These are phyloP conservation scores for Mortierella sp. DNA, from an alignment of 371 early-diverging fungal species.

Conservation along the genomic window DNA sequence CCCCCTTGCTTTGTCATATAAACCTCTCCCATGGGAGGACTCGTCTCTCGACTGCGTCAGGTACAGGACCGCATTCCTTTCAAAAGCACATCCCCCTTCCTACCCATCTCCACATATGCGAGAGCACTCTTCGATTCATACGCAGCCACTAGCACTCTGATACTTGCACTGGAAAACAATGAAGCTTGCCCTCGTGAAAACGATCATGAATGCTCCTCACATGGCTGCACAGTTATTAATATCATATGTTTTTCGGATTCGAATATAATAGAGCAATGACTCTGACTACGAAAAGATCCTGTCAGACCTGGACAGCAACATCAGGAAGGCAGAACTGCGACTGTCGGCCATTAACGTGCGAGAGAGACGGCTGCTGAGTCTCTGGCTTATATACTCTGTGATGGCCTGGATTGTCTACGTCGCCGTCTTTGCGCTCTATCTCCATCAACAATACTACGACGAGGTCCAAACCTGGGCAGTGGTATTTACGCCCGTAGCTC, in stretches of 20 bases:
- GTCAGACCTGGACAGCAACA: constrained; percentile 79
- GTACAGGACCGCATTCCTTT: constrained; percentile 15
- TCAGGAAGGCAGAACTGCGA: constrained; percentile 76
- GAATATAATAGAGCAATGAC: constrained; percentile 54
- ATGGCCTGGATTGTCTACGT: constrained; percentile 75
- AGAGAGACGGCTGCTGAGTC: constrained; percentile 69
- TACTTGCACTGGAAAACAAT: too few species aligned
- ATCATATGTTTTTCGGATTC: constrained; percentile 2
- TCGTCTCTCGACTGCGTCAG: constrained; percentile 54
- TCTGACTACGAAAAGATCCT: constrained; percentile 86
- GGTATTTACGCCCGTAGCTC: constrained; percentile 62
- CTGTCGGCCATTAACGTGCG: constrained; percentile 71
- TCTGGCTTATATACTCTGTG: constrained; percentile 79
- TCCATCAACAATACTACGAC: constrained; percentile 58
- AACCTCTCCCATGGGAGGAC: constrained; percentile 45
- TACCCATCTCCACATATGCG: neutral
- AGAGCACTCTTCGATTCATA: neutral
- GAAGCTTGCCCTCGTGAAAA: neutral
- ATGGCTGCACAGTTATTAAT: constrained; percentile 21
- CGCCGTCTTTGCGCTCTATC: constrained; percentile 66
- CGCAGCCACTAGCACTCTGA: neutral
- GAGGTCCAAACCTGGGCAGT: constrained; percentile 59
- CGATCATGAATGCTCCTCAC: neutral
- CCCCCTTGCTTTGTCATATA: neutral
- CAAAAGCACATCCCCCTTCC: neutral